phyloP scores from a whole-genome alignment of 345 rosid genomes.

The Rhizophora apiculata region DNA sequence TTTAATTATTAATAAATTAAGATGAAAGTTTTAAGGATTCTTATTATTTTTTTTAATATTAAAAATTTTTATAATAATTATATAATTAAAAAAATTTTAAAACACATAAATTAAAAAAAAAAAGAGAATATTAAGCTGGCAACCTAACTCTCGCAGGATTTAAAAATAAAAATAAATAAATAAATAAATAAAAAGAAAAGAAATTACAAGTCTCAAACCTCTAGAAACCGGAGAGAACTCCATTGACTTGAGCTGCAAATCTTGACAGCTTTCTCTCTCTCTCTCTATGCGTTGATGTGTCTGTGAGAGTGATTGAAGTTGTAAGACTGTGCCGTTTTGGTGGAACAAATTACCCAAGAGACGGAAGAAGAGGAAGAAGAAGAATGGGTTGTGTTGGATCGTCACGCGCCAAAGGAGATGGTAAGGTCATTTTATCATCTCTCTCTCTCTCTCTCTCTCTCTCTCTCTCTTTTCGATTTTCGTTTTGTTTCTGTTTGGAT shows the following conservation, averaged over 20 bases:
- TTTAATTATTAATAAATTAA: too few relatives aligned
- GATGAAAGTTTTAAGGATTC: too few relatives aligned
- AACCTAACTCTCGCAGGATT: too few relatives aligned
- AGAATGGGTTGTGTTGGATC: constrained; percentile 83
- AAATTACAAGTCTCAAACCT: background rate
- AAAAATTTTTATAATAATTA: too few relatives aligned
- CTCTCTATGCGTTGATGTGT: background rate
- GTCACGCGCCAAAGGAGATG: constrained; percentile 60
- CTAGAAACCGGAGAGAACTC: constrained; percentile 12
- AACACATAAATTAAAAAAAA: too few relatives aligned
- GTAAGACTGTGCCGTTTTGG: background rate
- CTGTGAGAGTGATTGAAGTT: background rate
- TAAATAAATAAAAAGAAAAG: background rate
- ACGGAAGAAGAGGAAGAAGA: background rate
- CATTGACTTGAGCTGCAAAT: constrained; percentile 23
- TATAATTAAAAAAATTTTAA: too few relatives aligned
- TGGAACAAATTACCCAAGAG: background rate
- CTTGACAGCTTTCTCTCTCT: too few relatives aligned
- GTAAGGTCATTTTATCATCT: constrained; percentile 24
- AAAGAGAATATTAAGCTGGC: too few relatives aligned
- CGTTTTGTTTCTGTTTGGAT: constrained; percentile 2
- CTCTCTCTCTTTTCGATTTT: background rate
- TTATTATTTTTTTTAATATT: too few relatives aligned
- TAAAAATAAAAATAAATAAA: too few relatives aligned
- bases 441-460: background rate